Evolutionary conservation across 2,329 filamentous ascomycete species (phyloP).

Genomic region (Paraphoma chrysanthemicola): DNA sequence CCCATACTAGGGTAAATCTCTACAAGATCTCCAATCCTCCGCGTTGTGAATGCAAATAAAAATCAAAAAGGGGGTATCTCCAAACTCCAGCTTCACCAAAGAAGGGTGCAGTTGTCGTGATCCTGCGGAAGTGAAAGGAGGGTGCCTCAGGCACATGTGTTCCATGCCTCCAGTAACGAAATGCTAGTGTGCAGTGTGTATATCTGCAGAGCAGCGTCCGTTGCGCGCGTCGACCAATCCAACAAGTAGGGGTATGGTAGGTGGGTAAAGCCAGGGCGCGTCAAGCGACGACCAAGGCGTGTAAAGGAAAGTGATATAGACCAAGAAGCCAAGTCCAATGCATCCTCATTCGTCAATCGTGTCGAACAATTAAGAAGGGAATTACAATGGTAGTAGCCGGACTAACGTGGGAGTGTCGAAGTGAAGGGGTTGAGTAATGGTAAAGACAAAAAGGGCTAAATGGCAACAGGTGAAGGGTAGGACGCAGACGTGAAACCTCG

Average conservation of each 20-base stretch:
- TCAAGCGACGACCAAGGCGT: conserved; percentile 7
- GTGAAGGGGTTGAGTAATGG: conserved; percentile 13
- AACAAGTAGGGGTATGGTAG: conserved; percentile 1
- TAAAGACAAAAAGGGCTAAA: conserved; percentile 11
- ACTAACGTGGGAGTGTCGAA: conserved; percentile 12
- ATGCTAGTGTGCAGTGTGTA: neutral
- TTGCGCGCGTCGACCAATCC: conserved; percentile 14
- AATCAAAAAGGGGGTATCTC: conserved; percentile 43
- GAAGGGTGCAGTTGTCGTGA: conserved; percentile 26
- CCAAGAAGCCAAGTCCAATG: conserved; percentile 6
- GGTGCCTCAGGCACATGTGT: conserved; percentile 12
- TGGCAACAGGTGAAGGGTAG: conserved; percentile 1
- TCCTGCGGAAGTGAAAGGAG: conserved; percentile 9
- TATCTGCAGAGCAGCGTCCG: conserved; percentile 21
- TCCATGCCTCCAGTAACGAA: conserved; percentile 10
- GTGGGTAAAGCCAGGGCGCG: neutral
- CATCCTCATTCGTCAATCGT: conserved; percentile 35
- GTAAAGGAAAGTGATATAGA: conserved; percentile 1
- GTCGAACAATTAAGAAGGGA: conserved; percentile 32
- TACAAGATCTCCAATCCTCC: neutral
- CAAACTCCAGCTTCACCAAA: conserved; percentile 52
- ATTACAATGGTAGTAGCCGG: conserved; percentile 36
- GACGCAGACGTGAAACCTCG: conserved; percentile 24
- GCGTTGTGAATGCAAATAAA: conserved; percentile 2
- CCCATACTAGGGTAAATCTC: neutral